These are phyloP conservation scores for Kwoniella botswanensis DNA, from an alignment of 768 basidiomycete genomes.

Conservation along the genomic window DNA sequence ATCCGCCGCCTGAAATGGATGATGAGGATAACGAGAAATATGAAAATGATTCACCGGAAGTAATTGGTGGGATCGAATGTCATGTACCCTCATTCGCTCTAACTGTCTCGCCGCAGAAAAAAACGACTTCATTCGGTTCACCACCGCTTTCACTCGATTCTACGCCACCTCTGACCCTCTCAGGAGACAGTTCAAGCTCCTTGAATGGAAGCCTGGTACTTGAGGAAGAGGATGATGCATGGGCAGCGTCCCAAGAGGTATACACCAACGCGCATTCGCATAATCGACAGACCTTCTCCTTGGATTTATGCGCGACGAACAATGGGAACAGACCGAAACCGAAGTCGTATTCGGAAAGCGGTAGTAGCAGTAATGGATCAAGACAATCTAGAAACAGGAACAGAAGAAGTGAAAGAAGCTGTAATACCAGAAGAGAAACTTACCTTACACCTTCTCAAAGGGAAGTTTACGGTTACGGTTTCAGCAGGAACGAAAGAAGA, in stretches of 20 bases:
- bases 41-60: slow-evolving; percentile 1
- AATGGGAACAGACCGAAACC: slow-evolving; percentile 12
- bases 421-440: not conserved
- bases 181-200: not conserved
- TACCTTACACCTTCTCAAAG: slow-evolving; percentile 5
- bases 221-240: not conserved
- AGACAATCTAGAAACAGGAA: not conserved
- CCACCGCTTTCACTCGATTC: not conserved
- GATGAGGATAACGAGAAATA: not conserved
- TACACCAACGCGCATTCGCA: not conserved
- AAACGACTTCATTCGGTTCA: not conserved
- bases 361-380: not conserved
- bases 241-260: slow-evolving; percentile 1
- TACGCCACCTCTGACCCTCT: not conserved
- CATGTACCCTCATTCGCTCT: slow-evolving; percentile 3
- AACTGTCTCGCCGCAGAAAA: not conserved
- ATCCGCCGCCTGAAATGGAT: slow-evolving; percentile 4
- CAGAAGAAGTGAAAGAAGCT: not conserved
- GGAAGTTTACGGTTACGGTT: not conserved
- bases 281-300: not conserved
- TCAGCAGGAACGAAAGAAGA: not conserved
- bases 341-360: not conserved
- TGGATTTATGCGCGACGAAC: not conserved
- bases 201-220: not conserved
- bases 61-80: slow-evolving; percentile 14